Evolutionary conservation across 2,329 filamentous ascomycete species (phyloP).

Genomic region (Talaromyces sp.): DNA sequence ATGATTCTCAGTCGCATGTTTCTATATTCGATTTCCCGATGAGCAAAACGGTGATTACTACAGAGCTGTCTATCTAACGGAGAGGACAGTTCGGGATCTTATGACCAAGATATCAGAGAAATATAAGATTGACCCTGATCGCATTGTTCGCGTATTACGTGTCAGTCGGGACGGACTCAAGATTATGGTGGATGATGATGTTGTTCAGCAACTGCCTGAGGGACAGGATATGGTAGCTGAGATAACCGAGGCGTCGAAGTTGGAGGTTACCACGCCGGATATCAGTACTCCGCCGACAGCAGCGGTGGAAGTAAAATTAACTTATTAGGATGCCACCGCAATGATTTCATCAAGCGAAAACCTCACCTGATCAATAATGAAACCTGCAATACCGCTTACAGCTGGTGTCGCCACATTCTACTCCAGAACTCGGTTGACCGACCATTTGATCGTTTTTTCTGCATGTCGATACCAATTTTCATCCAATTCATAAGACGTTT

Average conservation of each 20-base stretch:
- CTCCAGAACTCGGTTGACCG: slow-evolving; percentile 14
- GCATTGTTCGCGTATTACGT: slow-evolving; percentile 66
- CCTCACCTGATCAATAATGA: neutral
- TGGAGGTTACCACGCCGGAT: slow-evolving; percentile 26
- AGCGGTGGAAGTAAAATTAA: slow-evolving; percentile 50
- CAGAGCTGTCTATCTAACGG: slow-evolving; percentile 77
- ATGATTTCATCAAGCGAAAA: slow-evolving; percentile 41
- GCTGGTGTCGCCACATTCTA: neutral
- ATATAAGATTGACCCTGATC: slow-evolving; percentile 69
- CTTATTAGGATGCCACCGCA: slow-evolving; percentile 38
- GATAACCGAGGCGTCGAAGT: slow-evolving; percentile 56
- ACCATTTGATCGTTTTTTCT: slow-evolving; percentile 16
- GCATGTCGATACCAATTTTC: slow-evolving; percentile 16
- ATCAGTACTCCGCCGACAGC: slow-evolving; percentile 17
- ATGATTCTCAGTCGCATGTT: slow-evolving; percentile 64
- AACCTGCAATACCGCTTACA: too few relatives aligned
- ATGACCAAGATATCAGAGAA: slow-evolving; percentile 69
- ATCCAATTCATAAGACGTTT: neutral
- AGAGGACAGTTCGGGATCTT: slow-evolving; percentile 71
- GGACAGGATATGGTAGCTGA: slow-evolving; percentile 81
- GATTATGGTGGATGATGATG: slow-evolving; percentile 85
- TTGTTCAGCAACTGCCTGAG: slow-evolving; percentile 75
- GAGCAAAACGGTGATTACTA: slow-evolving; percentile 60
- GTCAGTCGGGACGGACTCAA: slow-evolving; percentile 70
- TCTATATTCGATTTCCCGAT: slow-evolving; percentile 65